A percentile compares a stretch with the other conserved stretches of the same genome.
phyloP scores from a whole-genome alignment of 1,139 yeast genomes.

The Taiozyma sp. region DNA sequence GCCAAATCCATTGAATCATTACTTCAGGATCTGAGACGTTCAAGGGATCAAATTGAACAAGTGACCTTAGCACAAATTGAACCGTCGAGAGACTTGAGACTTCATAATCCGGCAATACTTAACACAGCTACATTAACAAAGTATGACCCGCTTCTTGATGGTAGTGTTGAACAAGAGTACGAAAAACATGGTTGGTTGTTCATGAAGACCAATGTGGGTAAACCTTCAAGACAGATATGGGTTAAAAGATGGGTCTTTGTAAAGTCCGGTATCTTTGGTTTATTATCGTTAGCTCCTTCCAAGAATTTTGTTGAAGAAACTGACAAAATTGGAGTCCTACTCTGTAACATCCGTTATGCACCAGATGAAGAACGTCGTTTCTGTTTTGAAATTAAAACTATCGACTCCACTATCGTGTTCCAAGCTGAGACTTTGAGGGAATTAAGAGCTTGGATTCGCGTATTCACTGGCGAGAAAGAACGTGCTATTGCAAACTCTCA shows the following conservation, averaged over 20 bases:
- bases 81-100: conserved; percentile 60
- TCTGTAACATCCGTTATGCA: conserved; percentile 64
- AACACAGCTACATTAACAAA: conserved; percentile 33
- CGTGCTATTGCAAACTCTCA: conserved; percentile 44
- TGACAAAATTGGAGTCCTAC: conserved; percentile 77
- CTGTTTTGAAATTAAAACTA: conserved; percentile 79
- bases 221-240: conserved; percentile 68
- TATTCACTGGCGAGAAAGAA: conserved; percentile 58
- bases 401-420: conserved; percentile 52
- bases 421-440: conserved; percentile 79
- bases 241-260: conserved; percentile 86
- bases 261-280: conserved; percentile 81
- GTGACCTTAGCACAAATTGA: conserved; percentile 45
- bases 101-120: conserved; percentile 49
- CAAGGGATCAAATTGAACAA: conserved; percentile 65
- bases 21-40: conserved; percentile 47
- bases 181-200: conserved; percentile 90
- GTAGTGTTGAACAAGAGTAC: conserved; percentile 7
- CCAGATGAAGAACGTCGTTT: conserved; percentile 77
- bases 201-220: conserved; percentile 62
- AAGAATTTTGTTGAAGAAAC: conserved; percentile 84
- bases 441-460: conserved; percentile 73
- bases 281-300: conserved; percentile 66
- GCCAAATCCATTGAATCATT: conserved; percentile 36
- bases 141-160: conserved; percentile 16